Evolutionary conservation across 192 early-diverging fungal genomes (phyloP), one percentile per base, ranked within the genome.

Genomic region (Dispira simplex): DNA sequence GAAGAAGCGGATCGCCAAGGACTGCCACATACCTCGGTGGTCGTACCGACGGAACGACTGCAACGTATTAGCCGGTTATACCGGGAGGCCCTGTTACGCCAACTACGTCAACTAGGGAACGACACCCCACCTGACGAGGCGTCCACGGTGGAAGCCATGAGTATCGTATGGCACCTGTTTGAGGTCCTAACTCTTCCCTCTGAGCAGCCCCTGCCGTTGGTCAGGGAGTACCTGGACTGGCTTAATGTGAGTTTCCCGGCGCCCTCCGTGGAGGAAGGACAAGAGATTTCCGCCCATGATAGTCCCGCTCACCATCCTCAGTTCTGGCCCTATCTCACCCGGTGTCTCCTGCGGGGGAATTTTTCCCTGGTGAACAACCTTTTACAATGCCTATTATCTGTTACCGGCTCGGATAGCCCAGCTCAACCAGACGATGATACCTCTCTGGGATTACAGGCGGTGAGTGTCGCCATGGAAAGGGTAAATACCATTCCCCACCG

Each of bases 191-290:
- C 66, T 12, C 66, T 68, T 27, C 25, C 60, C 46, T 69, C 67
- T 4, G 69, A 65, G 2, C 59, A 71, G 66, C 67, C 63, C 66
- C 63, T 65, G 0, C 64, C 70, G 11, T 43, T 72, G 2, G 70
- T 69, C 47, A 63, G 66, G 46, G 52, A 67, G 11, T 74, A 64
- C 25, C 62, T 77, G 57, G 66, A 70, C 21, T 77, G 75, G 75
- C 73, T 77, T 11, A 77, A 77, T 64, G 62, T 66, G 44, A 74
- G 74, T 28, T 77, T 74, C 49, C 72, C 72, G n/a, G 52, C 68
- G 27, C 70, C 70, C 23, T 46, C 54, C 6, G 67, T 68, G 10
- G 68, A 67, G 16, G 75, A 74, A n/a, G 67, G 66, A 0, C 47
- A 63, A 60, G 51, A 53, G 51, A 63, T 72, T 28, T n/a, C 67